Evolutionary conservation across 257 asterid species (phyloP).

Genomic region (Lithospermum erythrorhizon): DNA sequence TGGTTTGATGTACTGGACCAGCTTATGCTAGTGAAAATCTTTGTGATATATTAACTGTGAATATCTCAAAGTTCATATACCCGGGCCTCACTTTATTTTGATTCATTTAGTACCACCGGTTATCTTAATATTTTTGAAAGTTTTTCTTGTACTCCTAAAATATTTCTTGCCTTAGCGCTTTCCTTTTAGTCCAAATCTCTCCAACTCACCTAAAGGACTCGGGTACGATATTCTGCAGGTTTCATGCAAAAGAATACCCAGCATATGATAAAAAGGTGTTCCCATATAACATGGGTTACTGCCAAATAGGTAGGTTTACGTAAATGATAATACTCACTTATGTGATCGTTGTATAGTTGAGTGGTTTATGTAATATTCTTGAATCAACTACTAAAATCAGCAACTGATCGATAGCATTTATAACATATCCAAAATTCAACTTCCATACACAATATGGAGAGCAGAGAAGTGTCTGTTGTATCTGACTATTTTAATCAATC

Average conservation of each 20-base stretch:
- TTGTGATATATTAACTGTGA: too few relatives aligned
- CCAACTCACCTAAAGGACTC: constrained; percentile 6
- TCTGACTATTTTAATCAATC: constrained; percentile 7
- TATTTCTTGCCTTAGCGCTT: neutral
- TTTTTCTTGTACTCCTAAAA: neutral
- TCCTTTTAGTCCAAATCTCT: neutral
- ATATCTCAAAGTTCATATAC: too few relatives aligned
- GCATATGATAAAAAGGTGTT: constrained; percentile 60
- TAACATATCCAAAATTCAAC: neutral
- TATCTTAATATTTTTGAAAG: neutral
- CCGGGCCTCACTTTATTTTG: too few relatives aligned
- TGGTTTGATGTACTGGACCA: too few relatives aligned
- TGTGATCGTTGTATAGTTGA: neutral
- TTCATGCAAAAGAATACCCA: constrained; percentile 94
- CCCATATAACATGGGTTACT: constrained; percentile 80
- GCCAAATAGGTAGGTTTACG: constrained; percentile 61
- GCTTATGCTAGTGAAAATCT: too few relatives aligned
- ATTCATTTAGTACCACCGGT: too few relatives aligned
- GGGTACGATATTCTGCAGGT: constrained; percentile 39
- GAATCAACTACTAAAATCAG: neutral
- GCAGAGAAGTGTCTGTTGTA: neutral
- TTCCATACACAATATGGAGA: neutral
- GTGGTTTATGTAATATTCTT: too few relatives aligned
- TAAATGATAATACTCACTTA: neutral
- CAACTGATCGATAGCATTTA: neutral